phyloP scores from a whole-genome alignment of 768 basidiomycete genomes.

The Candolleomyces aberdarensis region DNA sequence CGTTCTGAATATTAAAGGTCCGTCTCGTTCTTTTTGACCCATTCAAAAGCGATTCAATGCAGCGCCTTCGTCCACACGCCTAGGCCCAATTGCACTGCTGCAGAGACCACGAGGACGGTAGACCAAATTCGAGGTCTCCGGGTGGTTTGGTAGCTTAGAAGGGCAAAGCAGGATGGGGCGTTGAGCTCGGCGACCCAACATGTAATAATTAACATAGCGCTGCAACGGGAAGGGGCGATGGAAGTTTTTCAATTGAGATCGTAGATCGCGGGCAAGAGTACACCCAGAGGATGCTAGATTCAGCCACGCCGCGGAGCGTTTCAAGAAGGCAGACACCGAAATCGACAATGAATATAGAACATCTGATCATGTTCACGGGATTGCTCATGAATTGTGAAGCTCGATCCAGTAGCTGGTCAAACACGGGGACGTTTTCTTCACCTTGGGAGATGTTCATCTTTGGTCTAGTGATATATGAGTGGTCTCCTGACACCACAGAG shows the following conservation, averaged over 20 bases:
- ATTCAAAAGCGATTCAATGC: too few relatives aligned
- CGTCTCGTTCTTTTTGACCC: background rate
- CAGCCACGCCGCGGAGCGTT: slow-evolving; percentile 9
- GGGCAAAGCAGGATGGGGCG: too few relatives aligned
- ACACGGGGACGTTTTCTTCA: background rate
- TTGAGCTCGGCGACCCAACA: background rate
- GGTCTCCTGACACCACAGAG: too few relatives aligned
- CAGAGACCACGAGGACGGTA: too few relatives aligned
- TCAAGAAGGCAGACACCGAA: slow-evolving; percentile 6
- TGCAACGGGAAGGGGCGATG: background rate
- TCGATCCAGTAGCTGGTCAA: background rate
- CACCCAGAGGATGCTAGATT: background rate
- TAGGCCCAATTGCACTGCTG: too few relatives aligned
- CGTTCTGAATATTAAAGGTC: background rate
- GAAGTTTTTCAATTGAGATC: slow-evolving; percentile 1
- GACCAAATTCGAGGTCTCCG: too few relatives aligned
- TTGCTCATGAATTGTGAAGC: background rate
- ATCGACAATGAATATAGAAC: background rate
- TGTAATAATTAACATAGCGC: background rate
- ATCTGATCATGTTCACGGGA: background rate
- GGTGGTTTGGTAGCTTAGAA: too few relatives aligned
- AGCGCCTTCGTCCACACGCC: too few relatives aligned
- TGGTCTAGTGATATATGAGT: background rate
- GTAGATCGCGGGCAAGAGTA: slow-evolving; percentile 7
- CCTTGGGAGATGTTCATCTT: background rate